Conservation (phyloP, 148 eudicot genomes). For the Vaccinium myrtillus region DNA sequence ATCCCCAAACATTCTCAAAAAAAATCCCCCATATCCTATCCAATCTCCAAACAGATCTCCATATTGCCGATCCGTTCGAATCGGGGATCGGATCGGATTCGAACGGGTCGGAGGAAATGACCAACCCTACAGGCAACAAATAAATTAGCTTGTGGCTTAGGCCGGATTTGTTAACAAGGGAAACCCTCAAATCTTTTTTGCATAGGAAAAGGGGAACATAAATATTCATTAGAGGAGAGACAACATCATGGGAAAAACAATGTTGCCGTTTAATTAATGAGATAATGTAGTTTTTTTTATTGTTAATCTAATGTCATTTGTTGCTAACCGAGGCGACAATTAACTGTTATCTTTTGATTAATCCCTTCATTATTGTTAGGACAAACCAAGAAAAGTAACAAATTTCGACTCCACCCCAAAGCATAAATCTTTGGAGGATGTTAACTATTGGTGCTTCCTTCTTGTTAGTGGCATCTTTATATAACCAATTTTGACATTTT, state of each 20-base stretch:
- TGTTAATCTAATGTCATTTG: neutral
- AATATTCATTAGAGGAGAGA: neutral
- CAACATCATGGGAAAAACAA: neutral
- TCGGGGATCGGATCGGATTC: too few relatives aligned
- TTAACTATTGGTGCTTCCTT: neutral
- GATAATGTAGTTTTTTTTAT: neutral
- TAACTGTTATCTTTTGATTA: neutral
- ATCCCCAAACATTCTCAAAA: too few relatives aligned
- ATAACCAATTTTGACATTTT: neutral
- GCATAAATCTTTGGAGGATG: neutral
- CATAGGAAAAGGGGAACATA: neutral
- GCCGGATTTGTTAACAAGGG: neutral
- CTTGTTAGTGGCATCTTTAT: neutral
- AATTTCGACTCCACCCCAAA: neutral
- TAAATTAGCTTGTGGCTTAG: neutral
- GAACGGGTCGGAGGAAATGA: too few relatives aligned
- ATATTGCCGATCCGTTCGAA: too few relatives aligned
- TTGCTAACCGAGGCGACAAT: neutral
- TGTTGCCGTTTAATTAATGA: neutral
- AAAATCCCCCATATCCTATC: too few relatives aligned
- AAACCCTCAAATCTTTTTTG: neutral
- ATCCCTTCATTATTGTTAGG: neutral
- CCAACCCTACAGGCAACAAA: neutral
- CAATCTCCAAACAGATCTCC: too few relatives aligned
- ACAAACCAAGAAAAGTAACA: constrained; percentile 1